Percentiles rank a stretch among this genome's conserved stretches.
These are phyloP conservation scores for Rutstroemia sp. DNA, from an alignment of 2,329 filamentous ascomycete species.

Conservation along the genomic window DNA sequence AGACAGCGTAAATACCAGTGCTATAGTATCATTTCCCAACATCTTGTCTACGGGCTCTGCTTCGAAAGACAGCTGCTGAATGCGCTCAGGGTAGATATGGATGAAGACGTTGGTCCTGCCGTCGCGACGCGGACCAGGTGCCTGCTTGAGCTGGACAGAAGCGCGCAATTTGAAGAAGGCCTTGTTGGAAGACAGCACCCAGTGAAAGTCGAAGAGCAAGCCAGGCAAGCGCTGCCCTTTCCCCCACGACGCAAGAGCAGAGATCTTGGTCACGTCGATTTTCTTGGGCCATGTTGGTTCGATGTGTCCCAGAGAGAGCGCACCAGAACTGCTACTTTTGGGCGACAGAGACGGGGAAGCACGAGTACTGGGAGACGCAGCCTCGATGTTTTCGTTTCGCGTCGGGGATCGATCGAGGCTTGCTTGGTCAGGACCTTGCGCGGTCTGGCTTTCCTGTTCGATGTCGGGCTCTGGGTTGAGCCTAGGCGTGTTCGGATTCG, in stretches of 20 bases:
- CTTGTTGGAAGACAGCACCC: constrained; percentile 1
- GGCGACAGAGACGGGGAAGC: neutral
- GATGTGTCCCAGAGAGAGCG: neutral
- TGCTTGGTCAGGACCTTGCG: neutral
- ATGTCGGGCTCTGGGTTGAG: neutral
- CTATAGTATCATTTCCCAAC: neutral
- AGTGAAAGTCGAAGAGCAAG: constrained; percentile 2
- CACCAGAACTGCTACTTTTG: neutral
- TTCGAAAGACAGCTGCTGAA: constrained; percentile 2
- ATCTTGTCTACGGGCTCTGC: constrained; percentile 2
- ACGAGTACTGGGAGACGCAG: neutral
- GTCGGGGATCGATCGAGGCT: neutral
- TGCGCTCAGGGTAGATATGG: neutral
- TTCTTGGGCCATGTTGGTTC: constrained; percentile 1
- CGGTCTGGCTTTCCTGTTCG: neutral
- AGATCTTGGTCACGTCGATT: neutral
- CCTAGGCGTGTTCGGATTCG: neutral
- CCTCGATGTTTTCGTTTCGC: neutral
- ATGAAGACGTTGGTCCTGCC: constrained; percentile 1
- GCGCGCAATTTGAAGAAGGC: neutral
- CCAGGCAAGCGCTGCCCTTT: neutral
- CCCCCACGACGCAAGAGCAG: constrained; percentile 1
- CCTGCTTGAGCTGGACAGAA: neutral
- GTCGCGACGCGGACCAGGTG: neutral
- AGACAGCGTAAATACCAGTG: neutral